phyloP scores from a whole-genome alignment of 805 yeast species.

The Citeromyces matritensis region DNA sequence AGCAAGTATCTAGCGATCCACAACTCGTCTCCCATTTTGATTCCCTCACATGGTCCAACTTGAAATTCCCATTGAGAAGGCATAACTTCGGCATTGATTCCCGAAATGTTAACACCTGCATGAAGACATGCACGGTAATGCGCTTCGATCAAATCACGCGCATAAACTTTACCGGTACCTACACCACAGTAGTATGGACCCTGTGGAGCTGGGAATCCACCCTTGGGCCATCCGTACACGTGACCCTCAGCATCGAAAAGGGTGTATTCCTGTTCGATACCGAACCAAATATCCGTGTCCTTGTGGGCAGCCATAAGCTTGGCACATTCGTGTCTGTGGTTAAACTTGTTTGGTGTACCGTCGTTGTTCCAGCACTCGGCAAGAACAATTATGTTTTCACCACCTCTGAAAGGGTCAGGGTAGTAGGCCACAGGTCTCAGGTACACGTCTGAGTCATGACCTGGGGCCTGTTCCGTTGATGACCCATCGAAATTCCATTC shows the following conservation, averaged over 20 bases:
- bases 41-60: slow-evolving; percentile 96
- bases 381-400: slow-evolving; percentile 89
- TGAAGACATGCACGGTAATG: slow-evolving; percentile 96
- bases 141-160: slow-evolving; percentile 97
- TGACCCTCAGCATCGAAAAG: slow-evolving; percentile 81
- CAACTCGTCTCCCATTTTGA: slow-evolving; percentile 92
- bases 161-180: slow-evolving; percentile 95
- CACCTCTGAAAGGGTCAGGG: slow-evolving; percentile 96
- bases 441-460: slow-evolving; percentile 90
- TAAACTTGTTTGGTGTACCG: slow-evolving; percentile 97
- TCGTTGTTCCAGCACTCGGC: slow-evolving; percentile 98
- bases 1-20: slow-evolving; percentile 93
- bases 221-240: slow-evolving; percentile 98
- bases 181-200: slow-evolving; percentile 99
- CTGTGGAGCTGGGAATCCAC: slow-evolving; percentile 99
- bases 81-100: slow-evolving; percentile 99
- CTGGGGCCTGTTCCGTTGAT: slow-evolving; percentile 97
- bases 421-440: slow-evolving; percentile 91
- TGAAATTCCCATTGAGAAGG: slow-evolving; percentile 99
- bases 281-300: slow-evolving; percentile 85
- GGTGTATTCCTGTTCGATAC: slow-evolving; percentile 98
- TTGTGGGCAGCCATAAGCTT: slow-evolving; percentile 89
- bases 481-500: slow-evolving; percentile 99
- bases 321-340: slow-evolving; percentile 95
- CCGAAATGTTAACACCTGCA: slow-evolving; percentile 83